Percentiles rank a stretch among this genome's conserved stretches.
These are phyloP conservation scores for Xylaria sp. DNA, from an alignment of 2,329 filamentous ascomycete genomes.

Conservation along the genomic window DNA sequence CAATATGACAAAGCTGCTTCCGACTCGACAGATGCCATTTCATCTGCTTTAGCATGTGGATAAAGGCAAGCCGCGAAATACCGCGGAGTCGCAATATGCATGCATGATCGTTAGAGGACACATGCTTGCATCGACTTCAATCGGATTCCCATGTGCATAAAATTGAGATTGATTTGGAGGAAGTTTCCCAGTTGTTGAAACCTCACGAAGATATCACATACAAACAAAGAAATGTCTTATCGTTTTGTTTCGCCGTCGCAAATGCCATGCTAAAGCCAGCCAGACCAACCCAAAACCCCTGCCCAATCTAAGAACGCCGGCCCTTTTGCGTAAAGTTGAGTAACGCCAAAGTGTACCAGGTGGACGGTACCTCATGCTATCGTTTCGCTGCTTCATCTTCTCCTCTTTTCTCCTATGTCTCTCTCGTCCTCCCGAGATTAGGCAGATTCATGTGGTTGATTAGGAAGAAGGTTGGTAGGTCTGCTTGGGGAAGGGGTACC, in stretches of 20 bases:
- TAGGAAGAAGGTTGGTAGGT: slow-evolving; percentile 62
- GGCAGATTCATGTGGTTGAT: slow-evolving; percentile 26
- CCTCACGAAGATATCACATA: slow-evolving; percentile 29
- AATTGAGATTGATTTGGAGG: slow-evolving; percentile 24
- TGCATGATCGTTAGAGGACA: not conserved
- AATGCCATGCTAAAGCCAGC: slow-evolving; percentile 26
- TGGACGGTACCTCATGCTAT: slow-evolving; percentile 34
- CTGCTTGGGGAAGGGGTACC: slow-evolving; percentile 84
- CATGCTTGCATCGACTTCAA: slow-evolving; percentile 11
- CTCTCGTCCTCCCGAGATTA: slow-evolving; percentile 17
- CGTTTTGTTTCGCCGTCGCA: slow-evolving; percentile 27
- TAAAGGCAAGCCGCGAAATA: not conserved
- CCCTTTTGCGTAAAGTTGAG: slow-evolving; percentile 45
- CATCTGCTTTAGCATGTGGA: not conserved
- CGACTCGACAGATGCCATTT: not conserved
- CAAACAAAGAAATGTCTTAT: slow-evolving; percentile 21
- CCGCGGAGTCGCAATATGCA: not conserved
- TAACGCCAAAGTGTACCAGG: slow-evolving; percentile 42
- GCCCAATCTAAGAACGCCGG: slow-evolving; percentile 37
- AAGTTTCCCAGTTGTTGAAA: slow-evolving; percentile 37
- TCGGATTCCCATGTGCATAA: slow-evolving; percentile 5
- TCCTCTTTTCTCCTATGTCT: slow-evolving; percentile 19
- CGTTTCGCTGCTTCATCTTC: slow-evolving; percentile 22
- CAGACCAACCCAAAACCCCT: slow-evolving; percentile 20
- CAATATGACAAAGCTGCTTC: not conserved